Evolutionary conservation across 192 early-diverging fungal species (phyloP), one percentile per base, ranked within the genome.

Genomic region (Podila epicladia): DNA sequence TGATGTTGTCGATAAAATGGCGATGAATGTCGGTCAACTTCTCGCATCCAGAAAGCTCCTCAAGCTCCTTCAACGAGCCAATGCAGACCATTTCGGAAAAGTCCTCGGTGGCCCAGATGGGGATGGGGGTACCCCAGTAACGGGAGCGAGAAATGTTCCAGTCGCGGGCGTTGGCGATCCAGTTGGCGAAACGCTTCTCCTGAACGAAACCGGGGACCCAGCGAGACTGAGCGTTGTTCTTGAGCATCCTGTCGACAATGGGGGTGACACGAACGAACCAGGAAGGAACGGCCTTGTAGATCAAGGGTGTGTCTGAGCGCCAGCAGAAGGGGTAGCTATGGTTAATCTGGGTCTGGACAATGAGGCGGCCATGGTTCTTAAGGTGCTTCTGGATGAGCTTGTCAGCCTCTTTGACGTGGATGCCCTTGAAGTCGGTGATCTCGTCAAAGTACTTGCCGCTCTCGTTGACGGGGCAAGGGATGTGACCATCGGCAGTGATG

Each of bases 51-150:
- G 96, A 92, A 29, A 99, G 87, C 74, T 92, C 88, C 79, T 94
- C 91, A 48, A 99, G 87, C 85, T 99, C 97, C 59, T 86, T 89
- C 50, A 99, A 87, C 8, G 97, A 98, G 41, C 97, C 97, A 71
- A 99, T 80, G 77, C 93, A 96, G 35, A 97, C 91, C 58, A 97
- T 85, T 75, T 85, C 68, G n/a, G 73, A 67, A 68, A 90, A 91
- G 82, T 99, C 98, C 11, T 96, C 97, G 82, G 92, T 96, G 72
- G 91, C 93, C 98, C 98, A 99, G 55, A 99, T 84, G 32, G 98
- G 98, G 62, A 99, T 97, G 59, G 98, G 98, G n/a, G 98, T 99
- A 73, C 98, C 98, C 98, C 98, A 99, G 90, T 95, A 99, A 68
- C 98, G 93, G 83, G 94, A 96, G 73, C 98, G 94, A 35, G 97